phyloP scores from a whole-genome alignment of 2,329 filamentous ascomycete genomes.

The Plectosphaerella sp. region DNA sequence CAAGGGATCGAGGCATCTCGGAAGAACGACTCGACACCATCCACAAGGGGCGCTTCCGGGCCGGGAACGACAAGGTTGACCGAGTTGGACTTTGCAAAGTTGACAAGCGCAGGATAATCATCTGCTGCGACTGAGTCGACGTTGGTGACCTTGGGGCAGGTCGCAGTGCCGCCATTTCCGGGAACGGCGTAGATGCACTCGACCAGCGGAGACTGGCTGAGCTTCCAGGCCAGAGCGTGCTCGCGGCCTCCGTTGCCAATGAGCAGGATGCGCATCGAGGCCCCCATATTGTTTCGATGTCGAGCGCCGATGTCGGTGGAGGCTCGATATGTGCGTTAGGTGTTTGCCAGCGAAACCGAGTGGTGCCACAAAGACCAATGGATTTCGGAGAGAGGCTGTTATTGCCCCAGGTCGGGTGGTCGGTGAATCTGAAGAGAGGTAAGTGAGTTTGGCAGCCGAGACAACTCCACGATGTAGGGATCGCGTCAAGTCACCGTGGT shows the following conservation, averaged over 20 bases:
- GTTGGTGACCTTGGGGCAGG: slow-evolving; percentile 53
- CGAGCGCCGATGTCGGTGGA: too few species aligned
- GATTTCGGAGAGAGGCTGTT: too few species aligned
- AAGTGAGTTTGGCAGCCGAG: too few species aligned
- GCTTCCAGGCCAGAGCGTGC: slow-evolving; percentile 72
- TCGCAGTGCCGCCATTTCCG: slow-evolving; percentile 66
- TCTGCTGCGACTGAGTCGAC: slow-evolving; percentile 39
- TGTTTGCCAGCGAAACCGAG: too few species aligned
- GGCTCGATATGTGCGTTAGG: too few species aligned
- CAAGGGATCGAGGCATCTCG: slow-evolving; percentile 51
- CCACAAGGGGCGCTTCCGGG: slow-evolving; percentile 69
- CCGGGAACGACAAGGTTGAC: slow-evolving; percentile 70
- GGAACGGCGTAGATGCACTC: slow-evolving; percentile 49
- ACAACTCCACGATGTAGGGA: too few species aligned
- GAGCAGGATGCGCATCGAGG: slow-evolving; percentile 46
- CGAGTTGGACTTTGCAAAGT: slow-evolving; percentile 54
- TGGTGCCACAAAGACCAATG: too few species aligned
- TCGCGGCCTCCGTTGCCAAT: slow-evolving; percentile 73
- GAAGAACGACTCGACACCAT: slow-evolving; percentile 70
- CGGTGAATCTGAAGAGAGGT: too few species aligned
- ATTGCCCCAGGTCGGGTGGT: too few species aligned
- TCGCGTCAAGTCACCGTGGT: too few species aligned
- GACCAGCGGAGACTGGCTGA: slow-evolving; percentile 60
- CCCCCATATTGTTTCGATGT: not conserved
- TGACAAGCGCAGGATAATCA: slow-evolving; percentile 59